Base-by-base conservation (phyloP, 768 basidiomycete genomes). In the Lactarius hengduanensis region DNA sequence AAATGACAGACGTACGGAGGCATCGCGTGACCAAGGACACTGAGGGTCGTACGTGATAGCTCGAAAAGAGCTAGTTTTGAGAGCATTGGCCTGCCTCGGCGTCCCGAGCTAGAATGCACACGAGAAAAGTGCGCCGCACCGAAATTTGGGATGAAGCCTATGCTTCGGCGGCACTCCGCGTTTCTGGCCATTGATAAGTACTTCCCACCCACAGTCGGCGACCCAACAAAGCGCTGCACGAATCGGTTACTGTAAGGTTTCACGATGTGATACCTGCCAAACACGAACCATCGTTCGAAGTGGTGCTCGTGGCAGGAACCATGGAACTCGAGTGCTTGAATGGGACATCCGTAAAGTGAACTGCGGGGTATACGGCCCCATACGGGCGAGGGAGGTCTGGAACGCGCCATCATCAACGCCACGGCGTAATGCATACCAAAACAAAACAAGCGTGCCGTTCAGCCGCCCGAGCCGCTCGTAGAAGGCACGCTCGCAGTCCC, bases 151-250 rank as follows among this genome's bases (percentile, higher is more conserved):
- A 38, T 81, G 81, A 68, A 83, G 79, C 30, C 89, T 81, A 71
- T 91, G 84, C 72, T 90, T 92, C 0, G 88, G 84, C 13, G 90
- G 78, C 1, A 90, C 85, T 2, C 92, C 92, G 55, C 92, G 86
- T 71, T 84, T 88, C n/a, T 87, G 77, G 2, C 93, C 92, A 67
- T 91, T 91, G 69, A 91, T 90, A 56, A 94, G 72, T 26, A 92
- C 81, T 73, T 96, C 91, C 34, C 77, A 73, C 6, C 77, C 66
- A 69, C 2, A 71, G 62, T 85, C 85, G 16, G 86, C 82, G 2
- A 85, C 77, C 87, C 88, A 95, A 62, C 84, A 90, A 11, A 94
- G 74, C 0, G 90, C 92, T 92, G 73, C 53, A 40, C 34, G 60
- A 32, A 15, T 36, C 32, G 58, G 59, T 34, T 62, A 54, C 15